A percentile compares a stretch with the other conserved stretches of the same genome.
phyloP scores from a whole-genome alignment of 305 asterid species.

The Solanum hybrid region DNA sequence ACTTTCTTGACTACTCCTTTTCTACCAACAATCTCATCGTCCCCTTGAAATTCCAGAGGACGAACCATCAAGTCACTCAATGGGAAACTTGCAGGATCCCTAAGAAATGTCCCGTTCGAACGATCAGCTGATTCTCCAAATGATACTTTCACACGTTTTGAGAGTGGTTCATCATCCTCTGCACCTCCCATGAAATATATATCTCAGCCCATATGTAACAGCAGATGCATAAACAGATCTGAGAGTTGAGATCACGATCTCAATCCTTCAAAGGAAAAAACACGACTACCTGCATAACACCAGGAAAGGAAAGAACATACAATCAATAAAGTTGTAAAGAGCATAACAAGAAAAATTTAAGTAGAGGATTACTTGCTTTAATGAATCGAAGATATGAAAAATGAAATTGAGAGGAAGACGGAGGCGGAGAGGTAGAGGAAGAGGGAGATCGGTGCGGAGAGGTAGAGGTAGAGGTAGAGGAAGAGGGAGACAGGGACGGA shows the following conservation, averaged over 20 bases:
- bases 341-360: not conserved
- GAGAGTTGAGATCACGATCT: not conserved
- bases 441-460: not conserved
- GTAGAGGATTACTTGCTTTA: not conserved
- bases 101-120: constrained; percentile 6
- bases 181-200: constrained; percentile 31
- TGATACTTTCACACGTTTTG: constrained; percentile 20
- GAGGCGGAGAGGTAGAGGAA: not conserved
- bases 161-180: constrained; percentile 29
- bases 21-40: constrained; percentile 23
- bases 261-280: not conserved
- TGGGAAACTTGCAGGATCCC: constrained; percentile 18
- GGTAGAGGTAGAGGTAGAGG: not conserved
- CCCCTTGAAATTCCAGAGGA: constrained; percentile 22
- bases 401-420: not conserved
- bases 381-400: not conserved
- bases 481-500: not conserved
- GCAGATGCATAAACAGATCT: not conserved
- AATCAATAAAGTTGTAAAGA: not conserved
- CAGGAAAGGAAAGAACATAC: constrained; percentile 2
- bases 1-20: constrained; percentile 29
- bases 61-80: constrained; percentile 59
- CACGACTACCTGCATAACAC: not conserved
- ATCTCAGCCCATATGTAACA: constrained; percentile 22
- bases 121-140: constrained; percentile 4